phyloP scores from a whole-genome alignment of 305 asterid species.

The Fraxinus angustifolia region DNA sequence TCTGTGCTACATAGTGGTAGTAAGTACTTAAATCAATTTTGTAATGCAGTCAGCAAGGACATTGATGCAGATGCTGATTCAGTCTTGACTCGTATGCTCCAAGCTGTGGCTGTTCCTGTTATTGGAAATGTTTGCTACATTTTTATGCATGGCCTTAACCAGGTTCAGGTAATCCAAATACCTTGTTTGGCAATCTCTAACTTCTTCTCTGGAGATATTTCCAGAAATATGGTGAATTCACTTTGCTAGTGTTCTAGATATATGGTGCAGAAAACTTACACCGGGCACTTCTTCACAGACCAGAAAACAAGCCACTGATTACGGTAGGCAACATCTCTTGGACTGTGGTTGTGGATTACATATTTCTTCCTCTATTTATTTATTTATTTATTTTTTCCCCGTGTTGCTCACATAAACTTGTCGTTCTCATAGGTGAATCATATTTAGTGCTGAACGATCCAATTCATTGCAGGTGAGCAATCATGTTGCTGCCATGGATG shows the following conservation, averaged over 20 bases:
- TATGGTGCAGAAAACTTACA: constrained; percentile 84
- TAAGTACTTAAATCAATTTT: constrained; percentile 10
- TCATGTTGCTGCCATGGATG: constrained; percentile 94
- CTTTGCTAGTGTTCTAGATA: constrained; percentile 41
- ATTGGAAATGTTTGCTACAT: constrained; percentile 91
- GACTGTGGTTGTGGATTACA: neutral
- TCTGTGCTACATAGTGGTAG: neutral
- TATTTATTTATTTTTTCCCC: neutral
- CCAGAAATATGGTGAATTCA: constrained; percentile 12
- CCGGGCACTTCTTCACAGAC: constrained; percentile 55
- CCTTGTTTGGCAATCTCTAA: neutral
- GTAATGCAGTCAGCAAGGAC: constrained; percentile 61
- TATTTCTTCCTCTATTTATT: neutral
- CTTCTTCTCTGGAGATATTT: constrained; percentile 2
- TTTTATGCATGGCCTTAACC: constrained; percentile 94
- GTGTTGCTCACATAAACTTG: neutral
- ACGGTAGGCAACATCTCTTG: constrained; percentile 48
- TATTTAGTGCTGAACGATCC: constrained; percentile 10
- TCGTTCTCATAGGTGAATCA: neutral
- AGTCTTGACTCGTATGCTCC: constrained; percentile 70
- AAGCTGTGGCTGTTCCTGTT: constrained; percentile 88
- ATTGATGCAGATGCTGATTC: constrained; percentile 73
- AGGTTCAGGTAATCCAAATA: constrained; percentile 52
- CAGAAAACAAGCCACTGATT: constrained; percentile 60
- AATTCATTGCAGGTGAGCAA: constrained; percentile 68